Base-by-base conservation (phyloP, 352 stramenopile species). In the Labyrinthula sp. region DNA sequence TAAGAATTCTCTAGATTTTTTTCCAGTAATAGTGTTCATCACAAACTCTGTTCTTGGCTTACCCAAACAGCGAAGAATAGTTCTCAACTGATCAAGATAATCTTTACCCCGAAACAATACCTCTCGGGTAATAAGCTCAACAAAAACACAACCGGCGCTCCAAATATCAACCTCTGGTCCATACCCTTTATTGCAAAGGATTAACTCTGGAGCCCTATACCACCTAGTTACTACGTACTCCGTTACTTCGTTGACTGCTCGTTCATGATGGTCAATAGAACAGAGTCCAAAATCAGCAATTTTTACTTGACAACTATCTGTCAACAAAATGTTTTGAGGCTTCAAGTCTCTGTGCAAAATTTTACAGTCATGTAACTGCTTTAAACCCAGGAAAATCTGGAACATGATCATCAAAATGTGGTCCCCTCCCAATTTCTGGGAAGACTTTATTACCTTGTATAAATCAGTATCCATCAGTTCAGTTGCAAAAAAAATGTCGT, bases 71-170 rank as follows among this genome's bases (percentile, higher is more conserved):
- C 87, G 73, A 49, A 71, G 82, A 43, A 91, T 91, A 57, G 92
- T 80, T 63, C 88, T 73, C 33, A 99, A 79, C 65, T 99, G 89
- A 63, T 97, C 79, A 62, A 98, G 95, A 63, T 98, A 99, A 63
- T 99, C 86, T 40, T 97, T 79, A 0, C 79, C 79, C 3, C 75
- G 79, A 31, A 91, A 89, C n/a, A 91, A 65, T 30, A 75, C 73
- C 34, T 82, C 83, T 30, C 75, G 67, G 6, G 70, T 72, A 0
- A 91, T 63, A 23, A 91, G 55, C 57, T 91, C 79, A 14, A 74
- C 79, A 35, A 92, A 85, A 57, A 92, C 92, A 62, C 80, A 92
- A 2, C 80, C 80, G 21, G 63, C 60, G 1, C 38, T 40, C 62
- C 62, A 69, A 14, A 69, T 50, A 47, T 69, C 62, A 18, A 76